phyloP scores from a whole-genome alignment of 495 filamentous ascomycete species.

The Durotheca rogersii region DNA sequence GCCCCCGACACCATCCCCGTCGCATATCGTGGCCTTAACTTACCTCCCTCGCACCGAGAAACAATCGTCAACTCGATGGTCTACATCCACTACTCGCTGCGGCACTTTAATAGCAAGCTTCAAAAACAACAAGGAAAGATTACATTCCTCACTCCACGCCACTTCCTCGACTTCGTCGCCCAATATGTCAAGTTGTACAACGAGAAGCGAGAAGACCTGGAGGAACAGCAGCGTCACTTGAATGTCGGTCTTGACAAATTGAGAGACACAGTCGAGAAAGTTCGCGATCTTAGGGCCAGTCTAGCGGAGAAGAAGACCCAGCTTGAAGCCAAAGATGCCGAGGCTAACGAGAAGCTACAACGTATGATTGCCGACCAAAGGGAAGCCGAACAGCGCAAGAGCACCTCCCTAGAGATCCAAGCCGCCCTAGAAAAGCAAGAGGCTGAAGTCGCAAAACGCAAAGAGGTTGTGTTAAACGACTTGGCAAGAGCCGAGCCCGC shows the following conservation, averaged over 20 bases:
- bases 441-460: slow-evolving; percentile 77
- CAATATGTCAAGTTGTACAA: slow-evolving; percentile 98
- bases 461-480: slow-evolving; percentile 82
- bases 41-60: slow-evolving; percentile 88
- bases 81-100: slow-evolving; percentile 92
- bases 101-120: slow-evolving; percentile 83
- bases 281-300: slow-evolving; percentile 83
- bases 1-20: slow-evolving; percentile 92
- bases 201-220: slow-evolving; percentile 96
- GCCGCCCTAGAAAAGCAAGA: slow-evolving; percentile 85
- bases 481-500: slow-evolving; percentile 91
- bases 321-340: slow-evolving; percentile 86
- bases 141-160: slow-evolving; percentile 91
- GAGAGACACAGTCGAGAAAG: slow-evolving; percentile 97
- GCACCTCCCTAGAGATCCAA: slow-evolving; percentile 84
- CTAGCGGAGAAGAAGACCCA: slow-evolving; percentile 92
- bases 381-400: slow-evolving; percentile 90
- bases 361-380: slow-evolving; percentile 95
- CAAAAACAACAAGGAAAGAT: slow-evolving; percentile 86
- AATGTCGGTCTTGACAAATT: slow-evolving; percentile 98
- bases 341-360: slow-evolving; percentile 96
- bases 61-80: slow-evolving; percentile 97
- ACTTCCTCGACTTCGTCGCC: slow-evolving; percentile 97
- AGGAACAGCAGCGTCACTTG: slow-evolving; percentile 96
- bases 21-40: slow-evolving; percentile 77